Conservation (phyloP, 1,284 basidiomycete species). For the Golubevia sp. region DNA sequence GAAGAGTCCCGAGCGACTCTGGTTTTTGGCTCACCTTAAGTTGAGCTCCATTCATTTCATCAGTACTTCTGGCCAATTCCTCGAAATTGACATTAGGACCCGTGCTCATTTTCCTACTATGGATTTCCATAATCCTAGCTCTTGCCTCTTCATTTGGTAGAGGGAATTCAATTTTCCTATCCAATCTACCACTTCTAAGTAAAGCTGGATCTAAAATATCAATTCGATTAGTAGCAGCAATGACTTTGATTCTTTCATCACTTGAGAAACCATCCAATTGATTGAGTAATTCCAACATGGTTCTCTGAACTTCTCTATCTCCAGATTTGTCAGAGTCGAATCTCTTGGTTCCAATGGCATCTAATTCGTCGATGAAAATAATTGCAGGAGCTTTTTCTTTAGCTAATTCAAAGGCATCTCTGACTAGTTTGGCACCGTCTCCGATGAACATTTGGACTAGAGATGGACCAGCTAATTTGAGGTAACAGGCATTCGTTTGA, state of each 20-base stretch:
- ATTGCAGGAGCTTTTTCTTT: slow-evolving; percentile 98
- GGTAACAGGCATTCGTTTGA: slow-evolving; percentile 79
- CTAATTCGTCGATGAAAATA: slow-evolving; percentile 99
- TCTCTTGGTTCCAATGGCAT: slow-evolving; percentile 97
- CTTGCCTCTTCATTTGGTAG: slow-evolving; percentile 76
- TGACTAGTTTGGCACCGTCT: slow-evolving; percentile 95
- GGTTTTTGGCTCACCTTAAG: slow-evolving; percentile 37
- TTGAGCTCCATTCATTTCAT: slow-evolving; percentile 77
- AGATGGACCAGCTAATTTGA: slow-evolving; percentile 78
- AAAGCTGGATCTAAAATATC: slow-evolving; percentile 88
- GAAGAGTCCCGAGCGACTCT: background rate
- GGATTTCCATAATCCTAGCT: slow-evolving; percentile 76
- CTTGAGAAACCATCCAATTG: slow-evolving; percentile 82
- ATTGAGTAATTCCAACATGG: slow-evolving; percentile 97
- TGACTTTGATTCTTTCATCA: slow-evolving; percentile 97
- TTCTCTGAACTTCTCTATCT: slow-evolving; percentile 97
- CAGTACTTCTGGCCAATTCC: slow-evolving; percentile 75
- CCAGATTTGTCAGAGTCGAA: slow-evolving; percentile 97
- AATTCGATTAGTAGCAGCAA: slow-evolving; percentile 97
- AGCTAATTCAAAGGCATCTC: slow-evolving; percentile 94
- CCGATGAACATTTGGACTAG: slow-evolving; percentile 88
- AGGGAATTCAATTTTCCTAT: slow-evolving; percentile 81
- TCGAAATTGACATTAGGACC: slow-evolving; percentile 76
- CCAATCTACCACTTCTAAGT: slow-evolving; percentile 75
- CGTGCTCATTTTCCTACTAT: slow-evolving; percentile 89